Evolutionary conservation across 2,329 filamentous ascomycete species (phyloP), one percentile per base, ranked within the genome.

Genomic region (Aspergillus sp.): DNA sequence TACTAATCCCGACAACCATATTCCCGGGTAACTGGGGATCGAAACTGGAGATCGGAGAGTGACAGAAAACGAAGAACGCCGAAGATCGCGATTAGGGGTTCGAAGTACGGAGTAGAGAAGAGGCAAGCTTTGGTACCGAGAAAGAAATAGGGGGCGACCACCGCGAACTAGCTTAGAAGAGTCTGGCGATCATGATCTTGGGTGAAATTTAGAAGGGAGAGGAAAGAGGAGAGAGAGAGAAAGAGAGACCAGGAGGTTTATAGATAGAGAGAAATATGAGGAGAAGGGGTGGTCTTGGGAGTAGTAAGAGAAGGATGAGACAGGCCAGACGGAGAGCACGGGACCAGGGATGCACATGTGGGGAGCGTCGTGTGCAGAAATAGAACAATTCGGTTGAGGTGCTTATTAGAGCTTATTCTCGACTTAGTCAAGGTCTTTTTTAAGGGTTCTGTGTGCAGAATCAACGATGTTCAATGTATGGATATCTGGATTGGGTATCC

Each of bases 1-100:
- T 98, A 77, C 85, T 95, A 68, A 94, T 77, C 41, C 82, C 77
- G 47, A 80, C 78, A 48, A 87, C 80, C 87, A 90, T 93, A 49
- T 38, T 61, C 53, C 50, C 53, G 35, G 47, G 17, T 44, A 35
- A 3, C 10, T 30, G 25, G 25, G 10, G 25, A 12, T 30, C 35
- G 6, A 41, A 19, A 41, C n/a, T 41, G n/a, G 22, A 3, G 17
- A 19, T 5, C 5, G 20, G 5, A 35, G 25, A 44, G 19, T 12
- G 12, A 12, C 13, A 19, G 27, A 12, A 19, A 25, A 33, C 25
- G 19, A 20, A 17, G 30, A 27, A 30, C 12, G n/a, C 12, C 25
- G 15, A 17, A 17, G 12, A 15, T 44, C 27, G 27, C 9, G 30
- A 27, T 33, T 19, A 35, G 43, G 19, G 25, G 25, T 19, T 13